phyloP scores from a whole-genome alignment of 768 basidiomycete species.

The Kwoniella dendrophila region DNA sequence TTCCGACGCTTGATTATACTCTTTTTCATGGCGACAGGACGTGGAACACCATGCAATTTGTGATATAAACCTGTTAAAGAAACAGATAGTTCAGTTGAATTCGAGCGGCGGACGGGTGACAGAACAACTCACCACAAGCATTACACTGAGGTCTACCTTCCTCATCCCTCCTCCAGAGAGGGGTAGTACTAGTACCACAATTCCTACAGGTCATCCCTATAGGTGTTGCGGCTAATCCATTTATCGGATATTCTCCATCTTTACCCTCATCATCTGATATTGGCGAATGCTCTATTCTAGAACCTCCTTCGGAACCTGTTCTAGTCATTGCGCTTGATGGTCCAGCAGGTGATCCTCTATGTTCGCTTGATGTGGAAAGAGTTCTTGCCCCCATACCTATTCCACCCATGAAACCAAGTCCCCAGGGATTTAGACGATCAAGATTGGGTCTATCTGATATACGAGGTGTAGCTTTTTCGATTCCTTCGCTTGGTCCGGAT shows the following conservation, averaged over 20 bases:
- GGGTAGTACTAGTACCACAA: conserved; percentile 58
- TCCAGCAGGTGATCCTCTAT: conserved; percentile 21
- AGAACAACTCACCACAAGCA: conserved; percentile 57
- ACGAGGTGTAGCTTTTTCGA: conserved; percentile 30
- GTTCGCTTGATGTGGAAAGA: conserved; percentile 22
- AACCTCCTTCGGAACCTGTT: conserved; percentile 36
- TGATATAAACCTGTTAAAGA: conserved; percentile 79
- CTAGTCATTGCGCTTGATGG: conserved; percentile 20
- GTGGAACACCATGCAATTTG: conserved; percentile 94
- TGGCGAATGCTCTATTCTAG: conserved; percentile 39
- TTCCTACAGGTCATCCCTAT: conserved; percentile 56
- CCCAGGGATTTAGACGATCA: conserved; percentile 15
- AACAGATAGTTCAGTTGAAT: conserved; percentile 6
- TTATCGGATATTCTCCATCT: conserved; percentile 10
- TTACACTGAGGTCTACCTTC: conserved; percentile 60
- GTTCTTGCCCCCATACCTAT: conserved; percentile 26
- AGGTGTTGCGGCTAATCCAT: conserved; percentile 44
- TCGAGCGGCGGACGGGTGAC: background rate
- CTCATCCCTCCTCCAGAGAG: conserved; percentile 59
- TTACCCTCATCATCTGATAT: conserved; percentile 27
- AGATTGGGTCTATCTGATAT: conserved; percentile 36
- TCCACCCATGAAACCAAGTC: conserved; percentile 29
- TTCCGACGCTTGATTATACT: conserved; percentile 97
- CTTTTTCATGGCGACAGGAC: conserved; percentile 99
- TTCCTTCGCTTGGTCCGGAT: conserved; percentile 58